A percentile compares a stretch with the other conserved stretches of the same genome.
phyloP scores from a whole-genome alignment of 1,284 basidiomycete species.

The Apiotrichum siamense region DNA sequence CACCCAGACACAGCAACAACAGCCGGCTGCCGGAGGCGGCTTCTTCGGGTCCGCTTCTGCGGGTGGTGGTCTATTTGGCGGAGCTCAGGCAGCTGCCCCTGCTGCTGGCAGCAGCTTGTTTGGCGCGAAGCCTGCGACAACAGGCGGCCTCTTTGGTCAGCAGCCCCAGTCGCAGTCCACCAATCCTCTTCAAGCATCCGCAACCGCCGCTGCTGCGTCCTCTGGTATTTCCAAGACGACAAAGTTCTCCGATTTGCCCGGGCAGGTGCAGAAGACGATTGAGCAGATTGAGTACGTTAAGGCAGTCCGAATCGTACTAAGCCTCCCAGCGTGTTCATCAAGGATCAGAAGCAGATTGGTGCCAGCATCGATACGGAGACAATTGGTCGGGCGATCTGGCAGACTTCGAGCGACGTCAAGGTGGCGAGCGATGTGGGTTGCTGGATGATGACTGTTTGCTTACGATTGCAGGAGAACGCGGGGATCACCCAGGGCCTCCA shows the following conservation, averaged over 20 bases:
- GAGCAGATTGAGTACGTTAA: constrained; percentile 43
- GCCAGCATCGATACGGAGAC: constrained; percentile 27
- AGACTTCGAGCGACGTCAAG: constrained; percentile 36
- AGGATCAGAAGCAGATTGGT: constrained; percentile 32
- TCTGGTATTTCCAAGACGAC: constrained; percentile 31
- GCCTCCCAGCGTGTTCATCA: constrained; percentile 25
- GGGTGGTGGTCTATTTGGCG: no score
- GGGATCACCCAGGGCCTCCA: constrained; percentile 32
- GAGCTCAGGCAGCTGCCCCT: constrained; percentile 7
- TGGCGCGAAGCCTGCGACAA: background rate
- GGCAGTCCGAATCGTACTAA: constrained; percentile 4
- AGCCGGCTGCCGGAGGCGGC: background rate
- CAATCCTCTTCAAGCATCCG: constrained; percentile 8
- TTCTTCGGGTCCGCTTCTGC: constrained; percentile 2
- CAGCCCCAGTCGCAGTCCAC: background rate
- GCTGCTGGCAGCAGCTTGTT: constrained; percentile 1
- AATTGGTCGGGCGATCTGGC: constrained; percentile 38
- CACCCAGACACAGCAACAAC: background rate
- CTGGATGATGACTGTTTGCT: background rate
- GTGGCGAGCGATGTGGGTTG: constrained; percentile 33
- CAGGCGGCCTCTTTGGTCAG: constrained; percentile 12
- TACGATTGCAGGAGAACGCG: constrained; percentile 26
- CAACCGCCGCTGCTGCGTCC: background rate
- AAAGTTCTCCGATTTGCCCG: constrained; percentile 40
- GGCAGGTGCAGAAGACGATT: constrained; percentile 32